These are phyloP conservation scores for Trichoderma koningiopsis DNA, from an alignment of 2,329 filamentous ascomycete species.

Conservation along the genomic window DNA sequence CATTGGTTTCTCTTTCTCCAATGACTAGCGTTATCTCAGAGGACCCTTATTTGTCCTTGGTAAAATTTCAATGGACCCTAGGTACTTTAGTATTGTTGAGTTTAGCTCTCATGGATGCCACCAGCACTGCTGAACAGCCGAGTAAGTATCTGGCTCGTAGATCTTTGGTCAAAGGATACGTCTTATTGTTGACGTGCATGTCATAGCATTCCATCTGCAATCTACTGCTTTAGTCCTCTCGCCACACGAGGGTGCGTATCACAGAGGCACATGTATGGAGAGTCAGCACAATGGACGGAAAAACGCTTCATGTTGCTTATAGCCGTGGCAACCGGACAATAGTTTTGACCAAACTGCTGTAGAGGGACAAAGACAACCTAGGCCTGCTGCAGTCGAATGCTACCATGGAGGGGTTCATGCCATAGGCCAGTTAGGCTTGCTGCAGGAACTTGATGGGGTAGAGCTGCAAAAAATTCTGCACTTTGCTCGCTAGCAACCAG, in stretches of 20 bases:
- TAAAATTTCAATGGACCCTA: not conserved
- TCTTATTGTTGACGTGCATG: not conserved
- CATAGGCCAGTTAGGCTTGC: not conserved
- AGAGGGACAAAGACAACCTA: not conserved
- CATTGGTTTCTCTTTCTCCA: not conserved
- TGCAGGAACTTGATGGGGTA: not conserved
- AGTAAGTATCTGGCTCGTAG: not conserved
- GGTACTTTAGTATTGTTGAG: not conserved
- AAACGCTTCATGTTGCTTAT: not conserved
- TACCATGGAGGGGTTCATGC: not conserved
- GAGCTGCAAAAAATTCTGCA: slow-evolving; percentile 16
- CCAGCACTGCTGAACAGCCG: not conserved
- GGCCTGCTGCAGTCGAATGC: not conserved
- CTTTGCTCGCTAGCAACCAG: slow-evolving; percentile 3
- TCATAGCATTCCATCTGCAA: not conserved
- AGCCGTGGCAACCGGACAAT: not conserved
- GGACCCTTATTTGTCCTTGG: not conserved
- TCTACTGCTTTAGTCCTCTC: not conserved
- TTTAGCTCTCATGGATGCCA: not conserved
- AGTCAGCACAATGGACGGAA: not conserved
- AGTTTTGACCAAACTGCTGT: not conserved
- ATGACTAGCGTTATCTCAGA: not conserved
- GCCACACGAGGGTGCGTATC: not conserved
- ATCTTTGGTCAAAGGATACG: not conserved
- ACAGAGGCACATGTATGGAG: not conserved